Conservation (phyloP, 257 asterid genomes). For the Marsdenia floribunda region DNA sequence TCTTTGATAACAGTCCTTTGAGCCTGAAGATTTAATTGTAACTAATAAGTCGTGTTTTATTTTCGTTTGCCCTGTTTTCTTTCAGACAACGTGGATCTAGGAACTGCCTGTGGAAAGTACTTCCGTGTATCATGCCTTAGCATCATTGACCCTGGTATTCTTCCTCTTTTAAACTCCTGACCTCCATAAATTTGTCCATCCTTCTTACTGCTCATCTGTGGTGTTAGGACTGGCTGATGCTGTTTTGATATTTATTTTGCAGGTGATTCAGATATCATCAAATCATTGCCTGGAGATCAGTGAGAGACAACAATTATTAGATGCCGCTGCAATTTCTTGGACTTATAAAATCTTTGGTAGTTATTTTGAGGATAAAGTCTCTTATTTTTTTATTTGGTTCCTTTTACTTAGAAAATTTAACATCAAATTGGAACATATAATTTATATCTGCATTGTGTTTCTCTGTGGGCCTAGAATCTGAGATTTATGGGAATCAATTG, state of each 20-base stretch:
- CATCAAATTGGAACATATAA: no score
- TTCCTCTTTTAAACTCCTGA: not conserved
- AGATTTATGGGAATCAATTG: no score
- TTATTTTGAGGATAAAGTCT: no score
- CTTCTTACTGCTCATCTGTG: not conserved
- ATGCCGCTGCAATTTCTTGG: no score
- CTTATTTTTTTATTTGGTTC: no score
- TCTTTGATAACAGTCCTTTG: not conserved
- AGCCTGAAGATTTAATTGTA: not conserved
- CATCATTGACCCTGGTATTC: constrained; percentile 59
- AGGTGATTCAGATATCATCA: constrained; percentile 83
- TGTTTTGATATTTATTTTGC: not conserved
- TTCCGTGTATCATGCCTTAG: constrained; percentile 77
- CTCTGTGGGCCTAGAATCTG: no score
- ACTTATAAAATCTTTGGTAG: no score
- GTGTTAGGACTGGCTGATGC: no score
- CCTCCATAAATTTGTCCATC: not conserved
- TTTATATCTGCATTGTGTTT: no score
- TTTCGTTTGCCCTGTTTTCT: not conserved
- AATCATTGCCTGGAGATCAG: constrained; percentile 55
- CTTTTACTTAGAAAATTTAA: no score
- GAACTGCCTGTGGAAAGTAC: constrained; percentile 72
- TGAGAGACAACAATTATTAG: constrained; percentile 6
- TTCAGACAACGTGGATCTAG: constrained; percentile 81
- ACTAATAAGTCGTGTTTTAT: not conserved